A percentile compares a stretch with the other conserved stretches of the same genome.
phyloP scores from a whole-genome alignment of 352 stramenopile species.

The Aphanomyces astaci region DNA sequence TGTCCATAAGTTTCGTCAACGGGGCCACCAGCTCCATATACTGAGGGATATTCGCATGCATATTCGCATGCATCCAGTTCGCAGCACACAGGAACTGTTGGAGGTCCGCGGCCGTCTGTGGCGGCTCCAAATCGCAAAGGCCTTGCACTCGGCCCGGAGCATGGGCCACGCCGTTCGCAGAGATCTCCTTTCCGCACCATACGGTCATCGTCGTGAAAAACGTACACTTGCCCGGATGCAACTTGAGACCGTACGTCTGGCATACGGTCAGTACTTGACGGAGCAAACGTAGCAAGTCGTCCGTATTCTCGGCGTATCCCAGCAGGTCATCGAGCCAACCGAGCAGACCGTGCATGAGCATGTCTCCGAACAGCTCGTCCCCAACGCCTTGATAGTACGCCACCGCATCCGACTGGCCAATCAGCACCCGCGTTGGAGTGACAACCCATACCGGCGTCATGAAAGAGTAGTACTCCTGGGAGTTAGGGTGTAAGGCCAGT shows the following conservation, averaged over 20 bases:
- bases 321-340: conserved; percentile 32
- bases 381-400: conserved; percentile 15
- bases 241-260: conserved; percentile 26
- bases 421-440: not conserved
- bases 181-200: conserved; percentile 30
- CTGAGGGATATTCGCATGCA: conserved; percentile 29
- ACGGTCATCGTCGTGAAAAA: conserved; percentile 9
- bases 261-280: conserved; percentile 20
- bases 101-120: conserved; percentile 25
- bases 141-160: conserved; percentile 26
- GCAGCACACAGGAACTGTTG: conserved; percentile 31
- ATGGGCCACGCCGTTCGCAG: conserved; percentile 21
- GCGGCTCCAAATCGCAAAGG: conserved; percentile 25
- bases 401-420: not conserved
- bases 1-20: conserved; percentile 23
- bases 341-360: conserved; percentile 24
- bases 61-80: conserved; percentile 36
- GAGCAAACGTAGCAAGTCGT: conserved; percentile 23
- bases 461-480: conserved; percentile 27
- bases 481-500: conserved; percentile 21
- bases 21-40: conserved; percentile 22
- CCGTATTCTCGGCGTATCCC: conserved; percentile 18
- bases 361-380: not conserved
- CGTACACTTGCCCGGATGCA: too few species aligned
- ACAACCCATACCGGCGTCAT: conserved; percentile 22